These are phyloP conservation scores for Chlorella ohadii DNA, from an alignment of 139 green algal species.

Conservation along the genomic window DNA sequence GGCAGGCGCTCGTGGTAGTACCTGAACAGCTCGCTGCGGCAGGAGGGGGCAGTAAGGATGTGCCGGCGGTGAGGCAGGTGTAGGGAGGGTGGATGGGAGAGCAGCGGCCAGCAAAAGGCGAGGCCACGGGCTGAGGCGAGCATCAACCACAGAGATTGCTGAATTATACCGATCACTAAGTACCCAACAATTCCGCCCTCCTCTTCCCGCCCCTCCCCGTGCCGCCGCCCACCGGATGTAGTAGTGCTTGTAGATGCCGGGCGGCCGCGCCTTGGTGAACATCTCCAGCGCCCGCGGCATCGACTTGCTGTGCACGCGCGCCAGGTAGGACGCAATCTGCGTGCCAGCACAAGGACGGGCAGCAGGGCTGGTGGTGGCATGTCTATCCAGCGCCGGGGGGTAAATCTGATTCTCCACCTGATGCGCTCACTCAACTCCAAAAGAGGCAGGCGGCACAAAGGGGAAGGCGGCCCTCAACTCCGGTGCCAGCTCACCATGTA, in stretches of 20 bases:
- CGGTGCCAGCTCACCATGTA: conserved; percentile 58
- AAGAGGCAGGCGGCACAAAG: no score
- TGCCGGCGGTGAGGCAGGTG: not conserved
- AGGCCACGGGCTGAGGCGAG: no score
- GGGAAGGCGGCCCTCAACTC: no score
- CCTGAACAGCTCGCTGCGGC: conserved; percentile 78
- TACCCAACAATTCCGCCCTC: no score
- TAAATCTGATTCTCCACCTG: no score
- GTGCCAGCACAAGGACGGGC: no score
- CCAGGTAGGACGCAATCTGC: conserved; percentile 63
- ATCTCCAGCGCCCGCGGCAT: conserved; percentile 59
- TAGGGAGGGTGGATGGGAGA: not conserved
- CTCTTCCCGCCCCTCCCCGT: no score
- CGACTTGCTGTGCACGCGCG: conserved; percentile 49
- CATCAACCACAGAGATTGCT: no score
- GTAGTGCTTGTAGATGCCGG: conserved; percentile 98
- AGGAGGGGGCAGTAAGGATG: not conserved
- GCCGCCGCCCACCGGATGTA: conserved; percentile 74
- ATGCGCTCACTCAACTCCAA: no score
- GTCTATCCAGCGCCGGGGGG: no score
- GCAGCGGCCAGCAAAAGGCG: not conserved
- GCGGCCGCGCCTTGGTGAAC: conserved; percentile 81
- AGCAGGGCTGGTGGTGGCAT: no score
- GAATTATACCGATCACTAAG: no score
- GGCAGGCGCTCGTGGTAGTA: conserved; percentile 79